Conservation (phyloP, 805 yeast genomes). For the Metschnikowia continentalis region DNA sequence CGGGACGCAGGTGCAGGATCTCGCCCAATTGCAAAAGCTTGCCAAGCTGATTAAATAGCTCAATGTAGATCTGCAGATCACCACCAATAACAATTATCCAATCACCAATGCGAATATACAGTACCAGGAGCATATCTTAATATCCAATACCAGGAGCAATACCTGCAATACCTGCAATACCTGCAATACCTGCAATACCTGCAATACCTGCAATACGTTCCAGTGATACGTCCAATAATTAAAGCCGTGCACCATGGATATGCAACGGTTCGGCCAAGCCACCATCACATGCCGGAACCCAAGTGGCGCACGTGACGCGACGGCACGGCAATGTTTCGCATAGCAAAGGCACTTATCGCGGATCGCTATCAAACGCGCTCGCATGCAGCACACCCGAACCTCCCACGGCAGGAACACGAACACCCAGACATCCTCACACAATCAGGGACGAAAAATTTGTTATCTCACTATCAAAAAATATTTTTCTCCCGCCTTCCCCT, state of each 20-base stretch:
- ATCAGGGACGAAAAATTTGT: conserved; percentile 6
- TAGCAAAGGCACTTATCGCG: conserved; percentile 4
- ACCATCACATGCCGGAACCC: too few species aligned
- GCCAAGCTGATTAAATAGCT: not conserved
- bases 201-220: too few species aligned
- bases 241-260: too few species aligned
- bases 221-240: too few species aligned
- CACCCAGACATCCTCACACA: conserved; percentile 5
- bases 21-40: not conserved
- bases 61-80: too few species aligned
- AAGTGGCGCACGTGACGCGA: not conserved
- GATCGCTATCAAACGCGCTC: conserved; percentile 2
- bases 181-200: too few species aligned
- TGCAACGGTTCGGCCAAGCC: too few species aligned
- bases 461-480: conserved; percentile 5
- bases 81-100: too few species aligned
- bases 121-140: too few species aligned
- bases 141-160: too few species aligned
- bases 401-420: not conserved
- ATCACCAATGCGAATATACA: too few species aligned
- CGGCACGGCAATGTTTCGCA: conserved; percentile 1
- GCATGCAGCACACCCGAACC: conserved; percentile 1
- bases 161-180: too few species aligned
- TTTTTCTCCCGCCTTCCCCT: conserved; percentile 1
- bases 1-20: not conserved